Conservation (phyloP, 331 rosid species). For the Cydonia oblonga region DNA sequence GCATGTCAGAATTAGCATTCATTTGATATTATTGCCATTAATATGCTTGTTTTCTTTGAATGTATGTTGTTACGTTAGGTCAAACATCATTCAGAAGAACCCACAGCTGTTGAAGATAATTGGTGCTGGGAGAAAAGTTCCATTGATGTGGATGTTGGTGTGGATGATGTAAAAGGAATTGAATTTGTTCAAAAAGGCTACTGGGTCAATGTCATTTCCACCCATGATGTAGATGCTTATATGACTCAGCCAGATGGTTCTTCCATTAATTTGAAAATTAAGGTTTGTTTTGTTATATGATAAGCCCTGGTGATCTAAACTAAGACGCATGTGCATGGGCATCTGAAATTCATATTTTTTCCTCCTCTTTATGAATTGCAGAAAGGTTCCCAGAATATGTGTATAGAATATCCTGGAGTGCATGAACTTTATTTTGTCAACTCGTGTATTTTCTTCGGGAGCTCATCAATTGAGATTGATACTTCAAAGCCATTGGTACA, state of each 20-base stretch:
- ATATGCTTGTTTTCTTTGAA: neutral
- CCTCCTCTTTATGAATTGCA: conserved; percentile 33
- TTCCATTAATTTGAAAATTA: conserved; percentile 48
- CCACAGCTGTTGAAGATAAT: conserved; percentile 39
- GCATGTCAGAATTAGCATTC: neutral
- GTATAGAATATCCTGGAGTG: conserved; percentile 73
- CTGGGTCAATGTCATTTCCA: conserved; percentile 66
- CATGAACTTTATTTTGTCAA: conserved; percentile 66
- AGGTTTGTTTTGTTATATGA: conserved; percentile 30
- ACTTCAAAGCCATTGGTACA: conserved; percentile 51
- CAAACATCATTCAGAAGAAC: conserved; percentile 41
- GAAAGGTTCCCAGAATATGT: conserved; percentile 84
- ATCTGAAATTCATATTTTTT: conserved; percentile 11
- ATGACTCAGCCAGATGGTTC: conserved; percentile 65
- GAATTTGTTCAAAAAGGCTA: conserved; percentile 79
- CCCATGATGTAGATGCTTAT: conserved; percentile 74
- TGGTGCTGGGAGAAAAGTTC: conserved; percentile 93
- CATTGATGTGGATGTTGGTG: conserved; percentile 65
- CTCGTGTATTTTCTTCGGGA: conserved; percentile 86
- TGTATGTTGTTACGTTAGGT: conserved; percentile 41
- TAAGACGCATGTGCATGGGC: conserved; percentile 3
- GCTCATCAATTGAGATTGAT: conserved; percentile 62
- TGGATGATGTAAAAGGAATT: conserved; percentile 63
- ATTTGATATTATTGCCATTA: neutral
- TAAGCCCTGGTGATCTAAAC: conserved; percentile 7